Percentiles rank a stretch among this genome's conserved stretches.
Evolutionary conservation across 371 early-diverging fungal genomes (phyloP).

Genomic region (Encephalitozoon intestinalis): DNA sequence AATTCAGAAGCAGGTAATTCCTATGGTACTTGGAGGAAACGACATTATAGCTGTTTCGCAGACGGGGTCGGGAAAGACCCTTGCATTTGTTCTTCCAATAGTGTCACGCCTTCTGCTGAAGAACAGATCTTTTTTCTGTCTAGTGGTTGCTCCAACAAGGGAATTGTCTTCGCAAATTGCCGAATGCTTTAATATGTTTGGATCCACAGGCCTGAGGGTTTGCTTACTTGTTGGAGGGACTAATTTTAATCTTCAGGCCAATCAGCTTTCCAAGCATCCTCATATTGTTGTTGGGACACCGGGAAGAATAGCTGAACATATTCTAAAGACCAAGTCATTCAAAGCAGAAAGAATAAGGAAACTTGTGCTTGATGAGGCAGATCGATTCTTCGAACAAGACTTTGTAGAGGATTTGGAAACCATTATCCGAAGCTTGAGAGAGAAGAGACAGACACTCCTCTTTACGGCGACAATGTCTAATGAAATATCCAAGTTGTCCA

Average conservation of each 20-base stretch:
- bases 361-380: conserved; percentile 94
- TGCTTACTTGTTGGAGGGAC: conserved; percentile 86
- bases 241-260: conserved; percentile 80
- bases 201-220: conserved; percentile 72
- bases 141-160: conserved; percentile 88
- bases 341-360: conserved; percentile 73
- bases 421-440: conserved; percentile 76
- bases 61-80: conserved; percentile 94
- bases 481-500: conserved; percentile 78
- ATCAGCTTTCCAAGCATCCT: conserved; percentile 75
- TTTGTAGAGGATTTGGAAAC: conserved; percentile 83
- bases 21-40: conserved; percentile 74
- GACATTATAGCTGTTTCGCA: conserved; percentile 93
- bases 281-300: conserved; percentile 93
- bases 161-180: conserved; percentile 90
- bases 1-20: conserved; percentile 89
- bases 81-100: conserved; percentile 86
- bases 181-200: conserved; percentile 80
- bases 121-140: conserved; percentile 54
- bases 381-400: conserved; percentile 87
- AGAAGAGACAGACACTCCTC: conserved; percentile 77
- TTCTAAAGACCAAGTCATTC: conserved; percentile 70
- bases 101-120: conserved; percentile 67
- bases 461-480: conserved; percentile 95
- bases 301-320: conserved; percentile 84